phyloP scores from a whole-genome alignment of 768 basidiomycete genomes.

The Auriscalpium vulgare region DNA sequence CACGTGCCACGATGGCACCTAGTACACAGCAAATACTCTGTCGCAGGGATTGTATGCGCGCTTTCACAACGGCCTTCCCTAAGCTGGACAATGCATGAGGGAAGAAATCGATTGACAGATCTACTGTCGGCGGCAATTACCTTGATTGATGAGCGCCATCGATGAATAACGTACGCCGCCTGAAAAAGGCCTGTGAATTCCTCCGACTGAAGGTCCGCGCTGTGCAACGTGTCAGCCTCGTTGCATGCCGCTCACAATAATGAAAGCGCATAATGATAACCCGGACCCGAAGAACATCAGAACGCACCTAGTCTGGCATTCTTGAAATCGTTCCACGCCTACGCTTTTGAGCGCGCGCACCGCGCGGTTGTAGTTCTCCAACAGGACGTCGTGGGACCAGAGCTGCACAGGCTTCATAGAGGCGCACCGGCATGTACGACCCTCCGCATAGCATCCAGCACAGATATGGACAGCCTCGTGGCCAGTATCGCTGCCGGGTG shows the following conservation, averaged over 20 bases:
- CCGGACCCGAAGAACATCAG: neutral
- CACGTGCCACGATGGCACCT: conserved; percentile 30
- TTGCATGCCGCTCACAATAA: neutral
- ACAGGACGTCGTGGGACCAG: conserved; percentile 39
- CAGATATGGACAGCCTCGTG: conserved; percentile 50
- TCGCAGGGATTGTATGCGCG: conserved; percentile 3
- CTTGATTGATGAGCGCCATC: neutral
- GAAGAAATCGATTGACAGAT: no score
- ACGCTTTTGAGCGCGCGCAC: conserved; percentile 20
- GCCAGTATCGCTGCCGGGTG: conserved; percentile 4
- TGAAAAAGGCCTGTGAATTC: neutral
- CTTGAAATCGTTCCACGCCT: neutral
- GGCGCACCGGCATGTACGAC: conserved; percentile 60
- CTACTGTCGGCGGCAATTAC: neutral
- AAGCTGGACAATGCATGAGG: neutral
- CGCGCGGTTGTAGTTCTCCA: conserved; percentile 35
- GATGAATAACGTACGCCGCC: neutral
- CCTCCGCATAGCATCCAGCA: conserved; percentile 68
- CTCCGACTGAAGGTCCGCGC: neutral
- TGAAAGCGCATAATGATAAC: no score
- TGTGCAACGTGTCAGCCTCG: neutral
- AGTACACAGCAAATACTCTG: conserved; percentile 25
- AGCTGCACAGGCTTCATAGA: conserved; percentile 56
- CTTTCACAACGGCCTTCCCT: neutral
- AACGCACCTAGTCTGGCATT: conserved; percentile 1